Conservation (phyloP, 805 yeast species). For the Tetrapisispora iriomotensis region DNA sequence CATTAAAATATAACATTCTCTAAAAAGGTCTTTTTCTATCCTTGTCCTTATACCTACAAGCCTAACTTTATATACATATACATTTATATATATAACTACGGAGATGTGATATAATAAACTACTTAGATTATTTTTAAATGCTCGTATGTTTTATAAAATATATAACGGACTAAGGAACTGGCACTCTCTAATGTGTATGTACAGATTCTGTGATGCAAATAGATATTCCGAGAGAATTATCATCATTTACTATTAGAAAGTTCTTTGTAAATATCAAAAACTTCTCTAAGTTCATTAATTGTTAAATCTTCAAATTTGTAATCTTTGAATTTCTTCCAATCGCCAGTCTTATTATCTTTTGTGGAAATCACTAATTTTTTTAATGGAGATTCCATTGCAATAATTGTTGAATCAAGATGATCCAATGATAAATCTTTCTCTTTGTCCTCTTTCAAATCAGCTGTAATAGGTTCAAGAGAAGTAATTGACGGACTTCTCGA, state of each 20-base stretch:
- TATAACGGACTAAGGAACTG: too few relatives aligned
- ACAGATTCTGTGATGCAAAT: neutral
- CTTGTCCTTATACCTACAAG: too few relatives aligned
- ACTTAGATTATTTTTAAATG: too few relatives aligned
- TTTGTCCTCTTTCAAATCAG: slow-evolving; percentile 2
- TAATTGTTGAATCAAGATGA: neutral
- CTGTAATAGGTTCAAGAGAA: slow-evolving; percentile 8
- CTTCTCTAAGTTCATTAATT: slow-evolving; percentile 18
- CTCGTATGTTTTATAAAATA: too few relatives aligned
- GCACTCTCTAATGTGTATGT: too few relatives aligned
- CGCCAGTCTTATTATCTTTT: too few relatives aligned
- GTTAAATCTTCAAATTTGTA: slow-evolving; percentile 25
- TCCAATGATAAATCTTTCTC: neutral
- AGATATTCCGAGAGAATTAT: neutral
- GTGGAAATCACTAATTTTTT: neutral
- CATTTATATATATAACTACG: too few relatives aligned
- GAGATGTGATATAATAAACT: too few relatives aligned
- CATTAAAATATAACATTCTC: too few relatives aligned
- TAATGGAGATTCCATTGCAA: neutral
- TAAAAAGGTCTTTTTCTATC: too few relatives aligned
- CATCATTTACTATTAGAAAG: slow-evolving; percentile 3
- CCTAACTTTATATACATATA: too few relatives aligned
- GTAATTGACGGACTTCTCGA: slow-evolving; percentile 13
- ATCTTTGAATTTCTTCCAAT: slow-evolving; percentile 17
- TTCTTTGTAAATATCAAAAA: slow-evolving; percentile 25